Evolutionary conservation across 352 stramenopile genomes (phyloP).

Genomic region (Hyaloperonospora brassicae): DNA sequence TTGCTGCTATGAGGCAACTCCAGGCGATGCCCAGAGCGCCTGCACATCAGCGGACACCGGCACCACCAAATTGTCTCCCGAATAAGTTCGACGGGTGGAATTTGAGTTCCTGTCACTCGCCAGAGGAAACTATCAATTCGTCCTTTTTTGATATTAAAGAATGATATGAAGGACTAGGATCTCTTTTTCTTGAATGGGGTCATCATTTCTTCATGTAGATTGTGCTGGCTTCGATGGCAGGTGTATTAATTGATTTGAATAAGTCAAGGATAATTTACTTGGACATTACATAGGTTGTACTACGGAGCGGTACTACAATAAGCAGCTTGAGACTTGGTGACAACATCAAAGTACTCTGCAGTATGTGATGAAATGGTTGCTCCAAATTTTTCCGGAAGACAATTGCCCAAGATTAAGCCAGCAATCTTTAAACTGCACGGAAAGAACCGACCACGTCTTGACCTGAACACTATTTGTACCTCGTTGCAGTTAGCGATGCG

Average conservation of each 20-base stretch:
- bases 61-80: no score
- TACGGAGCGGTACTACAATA: not conserved
- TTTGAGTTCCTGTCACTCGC: not conserved
- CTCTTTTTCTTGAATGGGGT: conserved; percentile 9
- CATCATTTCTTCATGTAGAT: conserved; percentile 5
- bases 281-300: not conserved
- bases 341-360: conserved; percentile 1
- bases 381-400: conserved; percentile 3
- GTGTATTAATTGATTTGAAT: conserved; percentile 1
- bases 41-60: no score
- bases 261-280: not conserved
- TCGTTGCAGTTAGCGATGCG: not conserved
- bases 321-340: conserved; percentile 9
- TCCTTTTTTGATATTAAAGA: conserved; percentile 5
- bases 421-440: conserved; percentile 5
- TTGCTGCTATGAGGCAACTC: no score
- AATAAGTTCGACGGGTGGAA: no score
- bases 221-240: conserved; percentile 2
- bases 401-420: conserved; percentile 6
- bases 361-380: conserved; percentile 17
- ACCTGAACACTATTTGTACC: conserved; percentile 6
- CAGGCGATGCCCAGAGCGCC: no score
- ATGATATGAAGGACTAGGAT: conserved; percentile 3
- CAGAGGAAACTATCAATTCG: conserved; percentile 6
- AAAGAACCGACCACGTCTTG: conserved; percentile 6